Evolutionary conservation across 1,284 basidiomycete genomes (phyloP), one percentile per base, ranked within the genome.

Genomic region (Malassezia yamatoensis): DNA sequence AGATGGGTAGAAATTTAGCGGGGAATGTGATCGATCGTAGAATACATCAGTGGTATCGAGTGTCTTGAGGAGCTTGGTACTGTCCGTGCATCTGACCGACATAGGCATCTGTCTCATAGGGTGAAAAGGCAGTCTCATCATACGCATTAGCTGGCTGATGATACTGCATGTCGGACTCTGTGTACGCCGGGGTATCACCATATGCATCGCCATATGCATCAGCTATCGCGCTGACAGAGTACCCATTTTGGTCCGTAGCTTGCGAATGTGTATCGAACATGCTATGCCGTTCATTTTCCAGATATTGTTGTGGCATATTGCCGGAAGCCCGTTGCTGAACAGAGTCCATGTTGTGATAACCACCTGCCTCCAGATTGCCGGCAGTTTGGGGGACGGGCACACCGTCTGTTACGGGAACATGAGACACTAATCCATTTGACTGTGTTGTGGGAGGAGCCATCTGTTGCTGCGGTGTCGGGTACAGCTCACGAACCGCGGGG

Each of bases 201-300:
- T 54, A 49, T 20, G 20, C 47, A 5, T 48, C 44, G 10, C 43
- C 46, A 15, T 54, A 49, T 36, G 39, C 40, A n/a, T 49, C 36
- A 34, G 41, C 41, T 6, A 43, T 43, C 41, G 41, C 41, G 21
- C 41, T 43, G 9, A 43, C 41, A 32, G 41, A 32, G 16, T 43
- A 43, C 13, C 43, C 29, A 34, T 45, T n/a, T 16, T 15, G 24
- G 43, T 33, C 43, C 10, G 43, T 33, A 13, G 24, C 43, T 34
- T 45, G 24, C 24, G 43, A 32, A 24, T 45, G 11, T 3, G 43
- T 29, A 7, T 45, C 24, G 24, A 33, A 29, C 24, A 34, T 13
- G 43, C 35, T 12, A 16, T 6, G 38, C 37, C 12, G 49, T 32
- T 7, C 39, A 6, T 11, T 34, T 15, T 51, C 29, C 49, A 32